Conservation (phyloP, 768 basidiomycete species). For the Daedaleopsis nitida region DNA sequence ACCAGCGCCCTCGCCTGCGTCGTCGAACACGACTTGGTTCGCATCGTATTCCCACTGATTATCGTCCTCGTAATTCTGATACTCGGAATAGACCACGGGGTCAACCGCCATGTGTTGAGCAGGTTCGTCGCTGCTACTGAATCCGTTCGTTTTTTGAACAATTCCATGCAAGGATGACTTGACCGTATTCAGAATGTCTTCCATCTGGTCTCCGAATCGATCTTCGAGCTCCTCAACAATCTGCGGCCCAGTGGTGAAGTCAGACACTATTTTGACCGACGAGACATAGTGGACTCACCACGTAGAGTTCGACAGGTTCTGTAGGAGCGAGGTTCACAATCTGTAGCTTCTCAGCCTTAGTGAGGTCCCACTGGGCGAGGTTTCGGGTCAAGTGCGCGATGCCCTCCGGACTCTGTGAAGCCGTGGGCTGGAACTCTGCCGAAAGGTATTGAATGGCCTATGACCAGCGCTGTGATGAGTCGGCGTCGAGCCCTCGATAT, state of each 20-base stretch:
- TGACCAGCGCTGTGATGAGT: conserved; percentile 9
- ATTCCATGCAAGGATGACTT: conserved; percentile 40
- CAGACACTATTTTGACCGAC: background rate
- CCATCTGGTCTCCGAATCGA: conserved; percentile 69
- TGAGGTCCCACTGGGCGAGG: conserved; percentile 70
- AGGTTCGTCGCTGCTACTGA: background rate
- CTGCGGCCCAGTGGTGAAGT: conserved; percentile 40
- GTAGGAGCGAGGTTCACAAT: conserved; percentile 89
- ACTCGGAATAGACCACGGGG: conserved; percentile 14
- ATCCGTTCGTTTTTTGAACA: background rate
- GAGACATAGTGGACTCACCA: conserved; percentile 51
- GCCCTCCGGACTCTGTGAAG: conserved; percentile 61
- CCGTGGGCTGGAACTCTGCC: conserved; percentile 70
- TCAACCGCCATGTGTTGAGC: conserved; percentile 10
- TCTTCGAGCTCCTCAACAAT: conserved; percentile 92
- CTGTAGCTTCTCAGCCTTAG: conserved; percentile 91
- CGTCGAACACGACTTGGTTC: conserved; percentile 63
- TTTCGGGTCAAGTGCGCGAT: conserved; percentile 67
- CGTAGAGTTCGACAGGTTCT: conserved; percentile 83
- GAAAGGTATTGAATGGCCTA: conserved; percentile 88
- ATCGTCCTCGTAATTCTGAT: conserved; percentile 26
- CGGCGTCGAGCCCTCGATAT: conserved; percentile 5
- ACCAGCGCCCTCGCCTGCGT: conserved; percentile 64
- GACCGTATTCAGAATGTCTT: conserved; percentile 65
- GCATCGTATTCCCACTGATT: conserved; percentile 42